Evolutionary conservation across 148 eudicot genomes (phyloP).

Genomic region (Limonium bicolor): DNA sequence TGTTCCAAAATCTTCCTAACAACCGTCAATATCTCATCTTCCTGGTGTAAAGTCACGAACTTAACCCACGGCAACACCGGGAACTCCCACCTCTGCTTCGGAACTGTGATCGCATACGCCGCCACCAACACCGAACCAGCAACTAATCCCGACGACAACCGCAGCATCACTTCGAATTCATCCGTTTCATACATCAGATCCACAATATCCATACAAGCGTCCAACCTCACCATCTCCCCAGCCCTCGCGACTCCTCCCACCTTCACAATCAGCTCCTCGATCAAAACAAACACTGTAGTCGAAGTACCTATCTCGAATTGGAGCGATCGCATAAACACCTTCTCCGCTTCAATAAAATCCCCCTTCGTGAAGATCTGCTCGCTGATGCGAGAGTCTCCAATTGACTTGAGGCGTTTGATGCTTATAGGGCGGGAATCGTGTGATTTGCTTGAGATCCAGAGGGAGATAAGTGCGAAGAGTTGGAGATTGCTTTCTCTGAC

Average conservation of each 20-base stretch:
- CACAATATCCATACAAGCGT: conserved; percentile 62
- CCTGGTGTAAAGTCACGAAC: conserved; percentile 15
- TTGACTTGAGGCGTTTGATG: conserved; percentile 36
- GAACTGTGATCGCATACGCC: conserved; percentile 50
- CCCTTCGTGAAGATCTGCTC: conserved; percentile 61
- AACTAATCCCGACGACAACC: conserved; percentile 26
- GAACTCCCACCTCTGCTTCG: conserved; percentile 56
- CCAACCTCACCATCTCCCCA: conserved; percentile 47
- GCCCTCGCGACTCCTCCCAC: conserved; percentile 47
- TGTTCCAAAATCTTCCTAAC: conserved; percentile 13
- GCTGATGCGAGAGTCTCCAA: conserved; percentile 37
- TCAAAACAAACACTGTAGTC: conserved; percentile 23
- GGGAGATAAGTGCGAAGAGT: conserved; percentile 57
- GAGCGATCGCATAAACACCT: conserved; percentile 30
- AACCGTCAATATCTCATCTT: conserved; percentile 14
- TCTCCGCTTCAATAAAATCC: conserved; percentile 62
- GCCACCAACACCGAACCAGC: conserved; percentile 45
- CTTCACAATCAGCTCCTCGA: conserved; percentile 47
- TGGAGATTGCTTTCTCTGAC: conserved; percentile 51
- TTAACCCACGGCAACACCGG: conserved; percentile 64
- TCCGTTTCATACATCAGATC: conserved; percentile 76
- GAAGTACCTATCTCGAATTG: conserved; percentile 50
- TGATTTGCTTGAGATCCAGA: conserved; percentile 82
- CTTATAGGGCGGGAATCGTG: conserved; percentile 45
- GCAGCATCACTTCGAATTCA: conserved; percentile 21